These are phyloP conservation scores for Xylaria telfairii DNA, from an alignment of 495 filamentous ascomycete genomes.

Conservation along the genomic window DNA sequence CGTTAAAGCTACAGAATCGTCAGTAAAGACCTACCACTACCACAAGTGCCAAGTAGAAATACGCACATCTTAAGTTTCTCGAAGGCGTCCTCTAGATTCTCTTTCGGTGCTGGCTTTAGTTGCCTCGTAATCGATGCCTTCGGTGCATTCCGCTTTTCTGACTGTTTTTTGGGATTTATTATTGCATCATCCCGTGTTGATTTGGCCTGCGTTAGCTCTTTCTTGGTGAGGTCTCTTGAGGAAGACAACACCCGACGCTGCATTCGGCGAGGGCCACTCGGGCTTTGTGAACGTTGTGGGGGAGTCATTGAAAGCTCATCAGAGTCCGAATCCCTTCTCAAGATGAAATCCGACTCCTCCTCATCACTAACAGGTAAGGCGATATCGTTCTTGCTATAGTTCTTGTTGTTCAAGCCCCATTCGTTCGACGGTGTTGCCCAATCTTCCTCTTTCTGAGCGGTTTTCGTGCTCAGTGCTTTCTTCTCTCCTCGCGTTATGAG, in stretches of 20 bases:
- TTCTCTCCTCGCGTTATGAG: conserved; percentile 20
- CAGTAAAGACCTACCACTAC: conserved; percentile 15
- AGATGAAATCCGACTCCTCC: conserved; percentile 32
- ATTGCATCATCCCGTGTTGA: conserved; percentile 23
- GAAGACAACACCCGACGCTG: conserved; percentile 29
- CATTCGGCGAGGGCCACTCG: conserved; percentile 25
- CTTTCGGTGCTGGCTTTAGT: conserved; percentile 25
- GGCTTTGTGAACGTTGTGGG: conserved; percentile 27
- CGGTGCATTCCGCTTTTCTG: conserved; percentile 17
- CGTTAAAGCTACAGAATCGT: conserved; percentile 32
- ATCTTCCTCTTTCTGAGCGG: background rate
- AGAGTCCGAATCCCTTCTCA: conserved; percentile 30
- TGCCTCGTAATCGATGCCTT: conserved; percentile 7
- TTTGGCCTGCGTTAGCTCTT: conserved; percentile 18
- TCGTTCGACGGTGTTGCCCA: conserved; percentile 2
- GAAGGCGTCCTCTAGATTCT: conserved; percentile 36
- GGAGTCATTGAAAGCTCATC: conserved; percentile 28
- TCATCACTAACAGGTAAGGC: conserved; percentile 25
- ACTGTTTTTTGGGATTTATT: conserved; percentile 23
- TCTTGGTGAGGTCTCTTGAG: conserved; percentile 28
- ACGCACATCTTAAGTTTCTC: conserved; percentile 40
- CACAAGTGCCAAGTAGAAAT: background rate
- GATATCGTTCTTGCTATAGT: background rate
- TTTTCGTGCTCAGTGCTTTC: background rate
- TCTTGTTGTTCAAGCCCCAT: conserved; percentile 2